Evolutionary conservation across 305 asterid genomes (phyloP).

Genomic region (Fraxinus sp.): DNA sequence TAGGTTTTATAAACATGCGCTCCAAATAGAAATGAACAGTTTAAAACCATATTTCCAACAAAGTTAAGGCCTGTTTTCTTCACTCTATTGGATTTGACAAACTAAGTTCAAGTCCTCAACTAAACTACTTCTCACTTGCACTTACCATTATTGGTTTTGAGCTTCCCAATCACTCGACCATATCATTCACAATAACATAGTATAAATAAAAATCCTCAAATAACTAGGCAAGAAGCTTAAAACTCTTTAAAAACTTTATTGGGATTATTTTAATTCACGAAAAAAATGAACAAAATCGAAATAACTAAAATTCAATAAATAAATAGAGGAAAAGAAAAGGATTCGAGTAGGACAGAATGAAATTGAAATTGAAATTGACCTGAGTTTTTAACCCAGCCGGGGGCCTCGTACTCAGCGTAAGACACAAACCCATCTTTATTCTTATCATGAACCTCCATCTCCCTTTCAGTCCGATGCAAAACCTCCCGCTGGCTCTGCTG

Average conservation of each 20-base stretch:
- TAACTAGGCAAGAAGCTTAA: neutral
- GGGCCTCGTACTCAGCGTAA: slow-evolving; percentile 80
- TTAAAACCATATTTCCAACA: neutral
- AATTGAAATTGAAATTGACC: slow-evolving; percentile 36
- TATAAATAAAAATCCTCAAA: neutral
- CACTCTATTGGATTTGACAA: neutral
- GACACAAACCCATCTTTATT: slow-evolving; percentile 84
- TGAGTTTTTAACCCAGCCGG: slow-evolving; percentile 69
- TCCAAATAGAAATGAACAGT: neutral
- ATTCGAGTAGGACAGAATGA: neutral
- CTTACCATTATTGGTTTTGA: neutral
- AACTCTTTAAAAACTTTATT: neutral
- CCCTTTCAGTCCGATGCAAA: slow-evolving; percentile 80
- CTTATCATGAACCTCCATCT: slow-evolving; percentile 84
- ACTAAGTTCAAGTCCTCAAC: neutral
- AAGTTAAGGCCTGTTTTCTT: neutral
- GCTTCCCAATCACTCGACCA: neutral
- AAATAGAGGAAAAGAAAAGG: neutral
- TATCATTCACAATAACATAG: neutral
- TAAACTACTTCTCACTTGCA: neutral
- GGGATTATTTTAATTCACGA: neutral
- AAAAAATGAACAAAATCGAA: slow-evolving; percentile 5
- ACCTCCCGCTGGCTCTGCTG: slow-evolving; percentile 77
- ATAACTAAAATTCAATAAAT: slow-evolving; percentile 1
- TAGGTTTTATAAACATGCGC: neutral